Percentiles rank a stretch among this genome's conserved stretches.
Conservation (phyloP, 129 eudicot genomes). For the Daucus carota region DNA sequence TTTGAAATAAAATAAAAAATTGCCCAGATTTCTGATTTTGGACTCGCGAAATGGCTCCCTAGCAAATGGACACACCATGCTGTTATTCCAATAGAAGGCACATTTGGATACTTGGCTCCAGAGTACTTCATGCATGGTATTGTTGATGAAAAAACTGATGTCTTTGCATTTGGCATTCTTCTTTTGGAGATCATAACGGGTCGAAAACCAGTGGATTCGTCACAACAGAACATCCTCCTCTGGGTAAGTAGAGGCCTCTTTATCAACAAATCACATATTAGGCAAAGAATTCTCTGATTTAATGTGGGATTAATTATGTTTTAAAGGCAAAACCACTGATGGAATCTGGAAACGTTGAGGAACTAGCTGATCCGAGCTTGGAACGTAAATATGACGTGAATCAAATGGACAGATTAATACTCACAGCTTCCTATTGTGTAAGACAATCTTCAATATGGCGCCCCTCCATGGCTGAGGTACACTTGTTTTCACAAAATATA, state of each 20-base stretch:
- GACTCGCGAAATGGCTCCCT: conserved; percentile 95
- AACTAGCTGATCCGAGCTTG: conserved; percentile 62
- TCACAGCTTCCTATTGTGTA: conserved; percentile 75
- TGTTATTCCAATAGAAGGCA: conserved; percentile 71
- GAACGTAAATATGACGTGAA: conserved; percentile 46
- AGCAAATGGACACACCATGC: conserved; percentile 79
- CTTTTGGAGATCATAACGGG: conserved; percentile 81
- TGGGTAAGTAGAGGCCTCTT: conserved; percentile 42
- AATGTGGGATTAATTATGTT: neutral
- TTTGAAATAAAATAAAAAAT: too few relatives aligned
- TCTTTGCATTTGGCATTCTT: conserved; percentile 83
- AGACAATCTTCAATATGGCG: conserved; percentile 65
- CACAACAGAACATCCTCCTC: conserved; percentile 56
- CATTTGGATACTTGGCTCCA: conserved; percentile 91
- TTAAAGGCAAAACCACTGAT: conserved; percentile 72
- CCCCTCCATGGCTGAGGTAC: conserved; percentile 85
- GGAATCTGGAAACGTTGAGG: conserved; percentile 55
- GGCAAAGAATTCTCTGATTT: neutral
- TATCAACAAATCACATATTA: neutral
- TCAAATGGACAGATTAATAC: conserved; percentile 54
- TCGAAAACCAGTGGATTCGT: conserved; percentile 64
- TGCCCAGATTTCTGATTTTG: conserved; percentile 77
- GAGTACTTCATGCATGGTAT: conserved; percentile 91
- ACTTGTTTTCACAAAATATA: neutral
- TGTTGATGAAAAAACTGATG: conserved; percentile 87